Evolutionary conservation across 345 rosid genomes (phyloP).

Genomic region (Eucalyptus sp.): DNA sequence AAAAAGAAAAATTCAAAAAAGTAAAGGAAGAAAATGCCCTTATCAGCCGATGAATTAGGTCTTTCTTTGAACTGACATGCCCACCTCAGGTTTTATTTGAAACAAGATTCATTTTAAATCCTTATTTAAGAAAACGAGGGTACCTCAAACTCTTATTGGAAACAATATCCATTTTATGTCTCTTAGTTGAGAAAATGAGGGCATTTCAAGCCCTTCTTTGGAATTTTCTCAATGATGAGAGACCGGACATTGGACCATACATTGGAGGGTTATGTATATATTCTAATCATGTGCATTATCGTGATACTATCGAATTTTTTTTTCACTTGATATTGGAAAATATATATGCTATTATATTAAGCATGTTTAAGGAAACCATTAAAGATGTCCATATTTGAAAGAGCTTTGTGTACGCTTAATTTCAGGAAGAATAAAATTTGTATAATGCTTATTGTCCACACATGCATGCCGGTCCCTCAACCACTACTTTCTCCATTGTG

Average conservation of each 20-base stretch:
- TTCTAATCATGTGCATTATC: background rate
- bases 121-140: too few species aligned
- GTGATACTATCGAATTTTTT: background rate
- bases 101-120: too few species aligned
- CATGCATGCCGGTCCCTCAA: background rate
- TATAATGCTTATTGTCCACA: background rate
- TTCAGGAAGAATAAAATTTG: background rate
- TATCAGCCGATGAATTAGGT: too few species aligned
- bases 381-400: background rate
- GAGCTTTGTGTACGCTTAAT: background rate
- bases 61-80: too few species aligned
- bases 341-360: background rate
- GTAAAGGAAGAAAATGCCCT: too few species aligned
- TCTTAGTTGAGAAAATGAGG: too few species aligned
- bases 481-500: background rate
- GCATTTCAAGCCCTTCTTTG: accelerated
- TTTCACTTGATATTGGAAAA: background rate
- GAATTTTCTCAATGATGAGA: too few species aligned
- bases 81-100: too few species aligned
- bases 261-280: background rate
- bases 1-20: too few species aligned
- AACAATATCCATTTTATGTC: too few species aligned
- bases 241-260: background rate
- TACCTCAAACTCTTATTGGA: too few species aligned
- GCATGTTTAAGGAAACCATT: background rate